These are phyloP conservation scores for Polysphondylium violaceum DNA, from an alignment of 78 protist species.

Conservation along the genomic window DNA sequence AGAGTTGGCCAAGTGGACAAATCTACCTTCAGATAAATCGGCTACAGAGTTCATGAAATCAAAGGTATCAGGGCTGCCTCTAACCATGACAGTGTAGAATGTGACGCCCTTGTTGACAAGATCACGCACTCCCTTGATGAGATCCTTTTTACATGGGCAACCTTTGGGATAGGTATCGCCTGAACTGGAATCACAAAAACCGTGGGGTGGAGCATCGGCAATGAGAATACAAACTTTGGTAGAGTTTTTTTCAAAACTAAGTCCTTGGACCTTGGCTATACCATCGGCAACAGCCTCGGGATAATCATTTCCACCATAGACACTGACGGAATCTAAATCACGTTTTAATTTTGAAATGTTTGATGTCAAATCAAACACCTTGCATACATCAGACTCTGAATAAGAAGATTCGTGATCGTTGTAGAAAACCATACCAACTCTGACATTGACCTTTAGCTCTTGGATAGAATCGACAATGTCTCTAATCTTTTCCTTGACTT, in stretches of 20 bases:
- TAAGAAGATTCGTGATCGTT: constrained; percentile 7
- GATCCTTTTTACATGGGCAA: constrained; percentile 64
- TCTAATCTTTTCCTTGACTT: constrained; percentile 10
- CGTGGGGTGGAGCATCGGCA: constrained; percentile 67
- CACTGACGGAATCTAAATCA: neutral
- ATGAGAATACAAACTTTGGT: constrained; percentile 45
- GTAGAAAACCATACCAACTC: constrained; percentile 47
- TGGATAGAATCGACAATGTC: constrained; percentile 38
- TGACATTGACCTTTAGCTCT: neutral
- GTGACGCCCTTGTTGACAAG: constrained; percentile 24
- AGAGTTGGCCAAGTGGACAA: neutral
- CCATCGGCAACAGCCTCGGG: constrained; percentile 77
- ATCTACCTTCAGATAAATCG: constrained; percentile 47
- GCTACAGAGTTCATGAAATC: constrained; percentile 18
- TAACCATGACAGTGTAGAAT: constrained; percentile 41
- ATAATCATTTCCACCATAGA: constrained; percentile 28
- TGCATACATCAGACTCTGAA: neutral
- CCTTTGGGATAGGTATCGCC: constrained; percentile 21
- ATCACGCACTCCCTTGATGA: neutral
- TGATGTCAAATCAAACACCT: constrained; percentile 19
- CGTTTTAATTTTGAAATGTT: neutral
- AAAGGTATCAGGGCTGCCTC: neutral
- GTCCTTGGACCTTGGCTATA: constrained; percentile 15
- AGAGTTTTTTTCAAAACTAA: neutral
- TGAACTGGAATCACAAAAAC: neutral